Evolutionary conservation across 2,329 filamentous ascomycete species (phyloP), one percentile per base, ranked within the genome.

Genomic region (Diaporthe citriasiana): DNA sequence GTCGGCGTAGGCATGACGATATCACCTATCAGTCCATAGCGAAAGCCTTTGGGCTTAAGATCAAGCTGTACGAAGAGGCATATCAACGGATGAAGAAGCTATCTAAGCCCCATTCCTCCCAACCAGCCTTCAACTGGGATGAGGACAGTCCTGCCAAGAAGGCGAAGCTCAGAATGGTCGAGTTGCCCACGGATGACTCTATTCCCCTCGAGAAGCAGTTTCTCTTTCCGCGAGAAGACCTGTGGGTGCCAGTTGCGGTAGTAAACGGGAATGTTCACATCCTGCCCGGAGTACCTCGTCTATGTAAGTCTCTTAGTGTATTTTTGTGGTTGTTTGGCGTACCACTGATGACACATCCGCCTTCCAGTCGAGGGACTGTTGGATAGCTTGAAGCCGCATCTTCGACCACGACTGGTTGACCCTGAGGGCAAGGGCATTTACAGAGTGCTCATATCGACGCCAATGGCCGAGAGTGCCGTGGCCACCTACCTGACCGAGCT

Each of bases 1-100:
- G 25, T 56, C 56, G 51, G 60, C 35, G 22, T 5, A 97, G 94
- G 72, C 96, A 98, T 86, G 97, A 99, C 83, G 97, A 99, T 82
- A 98, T 98, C 78, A 98, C 97, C 35, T 99, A 99, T 85, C 89
- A 94, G 80, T 96, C 95, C 51, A 97, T 99, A 82, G 95, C 94
- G 77, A 95, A 95, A 82, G 97, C 95, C 10, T 98, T 98, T 82
- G 85, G 87, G 56, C 87, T 98, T 10, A 90, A 92, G 19, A 86
- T 98, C 25, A 89, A 92, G 77, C 88, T 97, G 38, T 94, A 98
- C 85, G 85, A 94, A 56, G 90, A 91, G 73, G 92, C 95, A 0
- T 93, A 93, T 78, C 89, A 91, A 77, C 92, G 93, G 80, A 98
- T 98, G 97, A 95, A 94, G 84, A 88, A 85, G 75, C 88, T 98